A percentile compares a stretch with the other conserved stretches of the same genome.
Evolutionary conservation across 768 basidiomycete genomes (phyloP).

Genomic region (Lenzites betulinus): DNA sequence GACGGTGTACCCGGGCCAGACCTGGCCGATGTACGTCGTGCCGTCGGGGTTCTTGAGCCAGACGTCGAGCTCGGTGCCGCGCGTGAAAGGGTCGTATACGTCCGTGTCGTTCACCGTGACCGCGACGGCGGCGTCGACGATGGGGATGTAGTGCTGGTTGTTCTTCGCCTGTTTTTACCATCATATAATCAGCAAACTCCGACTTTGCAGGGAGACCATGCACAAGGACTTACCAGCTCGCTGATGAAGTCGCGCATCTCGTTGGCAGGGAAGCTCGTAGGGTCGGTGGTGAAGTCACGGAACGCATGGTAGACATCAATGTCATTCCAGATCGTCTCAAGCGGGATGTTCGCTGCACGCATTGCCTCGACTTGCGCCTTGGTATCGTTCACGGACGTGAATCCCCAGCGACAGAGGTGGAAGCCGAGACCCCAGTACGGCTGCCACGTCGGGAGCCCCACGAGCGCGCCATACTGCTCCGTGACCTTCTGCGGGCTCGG

Average conservation of each 20-base stretch:
- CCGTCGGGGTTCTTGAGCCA: slow-evolving; percentile 79
- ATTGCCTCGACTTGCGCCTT: slow-evolving; percentile 54
- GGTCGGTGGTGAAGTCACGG: slow-evolving; percentile 70
- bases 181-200: not conserved
- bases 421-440: slow-evolving; percentile 79
- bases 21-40: slow-evolving; percentile 69
- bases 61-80: slow-evolving; percentile 57
- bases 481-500: slow-evolving; percentile 53
- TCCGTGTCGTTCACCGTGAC: slow-evolving; percentile 60
- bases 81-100: slow-evolving; percentile 67
- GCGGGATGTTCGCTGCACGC: slow-evolving; percentile 71
- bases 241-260: slow-evolving; percentile 55
- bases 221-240: slow-evolving; percentile 47
- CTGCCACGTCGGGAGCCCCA: slow-evolving; percentile 71
- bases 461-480: slow-evolving; percentile 64
- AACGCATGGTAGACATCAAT: slow-evolving; percentile 73
- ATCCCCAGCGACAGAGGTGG: slow-evolving; percentile 69
- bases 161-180: slow-evolving; percentile 36
- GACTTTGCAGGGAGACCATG: not conserved
- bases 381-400: slow-evolving; percentile 54
- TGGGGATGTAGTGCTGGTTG: slow-evolving; percentile 64
- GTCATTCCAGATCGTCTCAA: slow-evolving; percentile 83
- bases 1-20: slow-evolving; percentile 79
- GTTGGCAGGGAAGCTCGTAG: slow-evolving; percentile 57
- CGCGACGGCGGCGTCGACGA: slow-evolving; percentile 65